phyloP scores from a whole-genome alignment of 1,139 yeast species.

The Saccharomyces pastorianus region DNA sequence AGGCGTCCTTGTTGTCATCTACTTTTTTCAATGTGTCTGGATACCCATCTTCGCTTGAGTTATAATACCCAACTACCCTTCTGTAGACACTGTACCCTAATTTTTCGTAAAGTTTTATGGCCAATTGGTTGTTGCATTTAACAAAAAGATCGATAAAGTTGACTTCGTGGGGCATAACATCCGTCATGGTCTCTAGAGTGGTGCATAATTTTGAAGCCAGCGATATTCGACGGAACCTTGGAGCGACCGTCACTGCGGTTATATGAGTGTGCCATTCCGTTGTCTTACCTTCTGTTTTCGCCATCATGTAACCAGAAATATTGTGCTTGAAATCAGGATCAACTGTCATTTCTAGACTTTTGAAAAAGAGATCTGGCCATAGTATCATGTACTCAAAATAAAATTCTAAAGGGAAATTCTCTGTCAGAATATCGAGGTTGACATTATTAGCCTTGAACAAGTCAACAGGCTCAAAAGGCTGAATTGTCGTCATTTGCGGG shows the following conservation, averaged over 20 bases:
- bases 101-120: conserved; percentile 73
- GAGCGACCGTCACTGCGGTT: conserved; percentile 88
- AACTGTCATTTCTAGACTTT: conserved; percentile 42
- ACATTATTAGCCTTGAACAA: conserved; percentile 63
- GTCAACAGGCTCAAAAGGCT: conserved; percentile 82
- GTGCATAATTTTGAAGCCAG: conserved; percentile 69
- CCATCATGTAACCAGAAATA: conserved; percentile 80
- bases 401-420: conserved; percentile 77
- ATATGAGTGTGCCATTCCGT: conserved; percentile 95
- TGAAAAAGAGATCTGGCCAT: conserved; percentile 90
- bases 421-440: conserved; percentile 82
- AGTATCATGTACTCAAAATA: conserved; percentile 72
- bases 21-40: conserved; percentile 38
- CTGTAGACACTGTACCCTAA: conserved; percentile 79
- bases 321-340: conserved; percentile 19
- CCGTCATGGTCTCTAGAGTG: conserved; percentile 64
- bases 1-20: conserved; percentile 75
- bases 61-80: conserved; percentile 85
- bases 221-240: conserved; percentile 75
- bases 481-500: conserved; percentile 26
- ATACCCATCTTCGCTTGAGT: conserved; percentile 31
- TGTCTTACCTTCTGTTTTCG: conserved; percentile 83
- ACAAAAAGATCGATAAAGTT: conserved; percentile 88
- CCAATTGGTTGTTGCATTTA: conserved; percentile 72
- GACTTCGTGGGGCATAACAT: conserved; percentile 60